Evolutionary conservation across 2,329 filamentous ascomycete species (phyloP).

Genomic region (Aureobasidium lini): DNA sequence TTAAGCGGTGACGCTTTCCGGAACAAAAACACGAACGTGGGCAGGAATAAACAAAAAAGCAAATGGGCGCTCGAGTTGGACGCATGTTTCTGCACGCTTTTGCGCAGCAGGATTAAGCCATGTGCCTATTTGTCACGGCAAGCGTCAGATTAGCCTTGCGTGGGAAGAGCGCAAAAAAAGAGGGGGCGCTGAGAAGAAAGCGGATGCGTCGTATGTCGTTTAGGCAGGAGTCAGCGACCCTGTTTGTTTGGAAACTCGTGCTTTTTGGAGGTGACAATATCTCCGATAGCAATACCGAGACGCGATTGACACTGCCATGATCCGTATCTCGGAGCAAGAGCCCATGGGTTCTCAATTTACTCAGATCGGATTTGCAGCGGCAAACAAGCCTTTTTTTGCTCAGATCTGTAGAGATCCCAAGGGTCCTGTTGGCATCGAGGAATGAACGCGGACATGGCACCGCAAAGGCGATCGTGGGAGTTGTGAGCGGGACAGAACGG

Average conservation of each 20-base stretch:
- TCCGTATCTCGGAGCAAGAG: not conserved
- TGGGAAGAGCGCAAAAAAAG: not conserved
- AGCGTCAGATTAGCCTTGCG: not conserved
- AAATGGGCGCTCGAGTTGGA: not conserved
- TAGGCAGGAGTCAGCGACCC: not conserved
- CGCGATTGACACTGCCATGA: not conserved
- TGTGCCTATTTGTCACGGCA: conserved; percentile 3
- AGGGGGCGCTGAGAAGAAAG: not conserved
- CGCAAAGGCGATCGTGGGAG: not conserved
- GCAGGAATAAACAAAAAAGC: not conserved
- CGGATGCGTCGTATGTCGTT: not conserved
- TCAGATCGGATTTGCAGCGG: not conserved
- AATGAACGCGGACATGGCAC: not conserved
- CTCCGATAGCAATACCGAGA: too few relatives aligned
- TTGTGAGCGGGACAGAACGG: not conserved
- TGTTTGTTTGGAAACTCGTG: not conserved
- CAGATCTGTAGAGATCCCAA: not conserved
- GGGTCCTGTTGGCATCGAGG: not conserved
- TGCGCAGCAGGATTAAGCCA: too few relatives aligned
- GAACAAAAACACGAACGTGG: not conserved
- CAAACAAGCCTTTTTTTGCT: not conserved
- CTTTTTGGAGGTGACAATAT: not conserved
- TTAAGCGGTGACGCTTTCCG: not conserved
- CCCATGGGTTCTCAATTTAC: not conserved
- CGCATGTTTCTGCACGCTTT: not conserved